Evolutionary conservation across 331 rosid genomes (phyloP).

Genomic region (Dryas integrifolia): DNA sequence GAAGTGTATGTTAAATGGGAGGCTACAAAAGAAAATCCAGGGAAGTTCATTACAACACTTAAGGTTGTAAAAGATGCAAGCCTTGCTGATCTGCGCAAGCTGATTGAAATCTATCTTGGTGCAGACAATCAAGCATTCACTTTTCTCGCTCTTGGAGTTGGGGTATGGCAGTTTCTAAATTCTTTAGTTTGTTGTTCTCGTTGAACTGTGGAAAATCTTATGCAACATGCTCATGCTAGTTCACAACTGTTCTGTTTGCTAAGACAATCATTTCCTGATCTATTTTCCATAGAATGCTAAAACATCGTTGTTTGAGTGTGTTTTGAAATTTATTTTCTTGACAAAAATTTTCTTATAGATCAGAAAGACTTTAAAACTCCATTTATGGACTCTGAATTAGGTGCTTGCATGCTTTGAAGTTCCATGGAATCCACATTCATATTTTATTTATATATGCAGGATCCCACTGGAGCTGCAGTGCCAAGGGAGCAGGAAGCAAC

Average conservation of each 20-base stretch:
- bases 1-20: slow-evolving; percentile 33
- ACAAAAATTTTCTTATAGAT: neutral
- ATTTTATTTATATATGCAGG: slow-evolving; percentile 3
- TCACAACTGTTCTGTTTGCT: neutral
- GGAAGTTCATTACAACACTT: slow-evolving; percentile 22
- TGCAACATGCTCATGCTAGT: slow-evolving; percentile 1
- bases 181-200: neutral
- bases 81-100: slow-evolving; percentile 29
- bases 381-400: too few species aligned
- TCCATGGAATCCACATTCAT: neutral
- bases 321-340: neutral
- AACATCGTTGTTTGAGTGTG: neutral
- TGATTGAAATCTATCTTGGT: slow-evolving; percentile 23
- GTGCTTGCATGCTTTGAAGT: neutral
- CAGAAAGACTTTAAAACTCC: too few species aligned
- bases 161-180: slow-evolving; percentile 4
- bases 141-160: slow-evolving; percentile 22
- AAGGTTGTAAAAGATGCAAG: slow-evolving; percentile 19
- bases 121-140: slow-evolving; percentile 26
- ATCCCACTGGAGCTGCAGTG: slow-evolving; percentile 16
- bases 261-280: neutral
- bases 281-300: neutral
- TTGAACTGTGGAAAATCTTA: neutral
- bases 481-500: slow-evolving; percentile 23
- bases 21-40: slow-evolving; percentile 27